Base-by-base conservation (phyloP, 2,329 filamentous ascomycete genomes). In the Trichoderma atroviride region DNA sequence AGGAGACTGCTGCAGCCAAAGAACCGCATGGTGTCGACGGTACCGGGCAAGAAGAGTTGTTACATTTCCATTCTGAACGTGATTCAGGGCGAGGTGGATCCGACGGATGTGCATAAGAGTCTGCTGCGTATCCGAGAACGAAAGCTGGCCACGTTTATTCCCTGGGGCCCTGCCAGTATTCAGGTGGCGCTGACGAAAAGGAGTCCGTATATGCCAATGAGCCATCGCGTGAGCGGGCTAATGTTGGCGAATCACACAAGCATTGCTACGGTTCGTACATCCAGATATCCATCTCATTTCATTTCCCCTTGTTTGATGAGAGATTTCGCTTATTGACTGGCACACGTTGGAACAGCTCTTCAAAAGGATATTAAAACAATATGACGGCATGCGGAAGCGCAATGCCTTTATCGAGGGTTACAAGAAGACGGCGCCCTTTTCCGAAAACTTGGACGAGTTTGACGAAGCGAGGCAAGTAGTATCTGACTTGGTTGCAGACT, bases 61-160 rank as follows among this genome's bases (percentile, higher is more conserved):
- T 99, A 99, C 83, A 98, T 99, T 77, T 97, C 94, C 59, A 98
- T 99, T 74, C 85, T 99, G 72, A 98, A 99, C 81, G 97, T 99
- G 76, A 99, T 99, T 75, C 96, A 98, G 84, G 96, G 96, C 76
- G 96, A 99, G 80, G 96, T 96, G 50, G 96, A 99, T 78, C 95
- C 96, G 10, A 98, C 95, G 3, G 96, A 99, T 81, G 93, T 99
- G 69, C 96, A 99, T 85, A 99, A 99, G 87, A 98, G 95, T 73
- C 85, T 99, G 69, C 88, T 99, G 70, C 92, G 96, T 73, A 99
- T 99, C 77, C 91, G 96, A 61, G 96, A 99, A 84, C 91, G 96
- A 61, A 90, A 93, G 70, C 87, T 99, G 66, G 96, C 96, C 11
- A 96, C 93, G 0, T 99, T 99, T 78, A 99, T 99, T 72, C 96